phyloP scores from a whole-genome alignment of 345 rosid genomes.

The Excoecaria agallocha region DNA sequence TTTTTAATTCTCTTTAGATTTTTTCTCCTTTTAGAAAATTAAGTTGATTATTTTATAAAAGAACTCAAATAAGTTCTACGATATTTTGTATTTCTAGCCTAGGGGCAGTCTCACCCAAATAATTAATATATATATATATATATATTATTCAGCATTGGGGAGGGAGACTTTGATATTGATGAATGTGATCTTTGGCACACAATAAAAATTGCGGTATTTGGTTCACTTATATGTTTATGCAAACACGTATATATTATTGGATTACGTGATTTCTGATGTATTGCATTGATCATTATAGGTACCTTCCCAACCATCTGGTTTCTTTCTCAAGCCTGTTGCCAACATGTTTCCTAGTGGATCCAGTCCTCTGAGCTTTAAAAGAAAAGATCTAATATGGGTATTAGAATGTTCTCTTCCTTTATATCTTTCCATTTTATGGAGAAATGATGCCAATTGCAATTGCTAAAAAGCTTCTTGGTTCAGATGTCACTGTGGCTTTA shows the following conservation, averaged over 20 bases:
- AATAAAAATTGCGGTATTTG: too few relatives aligned
- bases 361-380: conserved; percentile 72
- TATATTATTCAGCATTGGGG: background rate
- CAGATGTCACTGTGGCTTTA: background rate
- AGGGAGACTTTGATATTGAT: background rate
- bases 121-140: too few relatives aligned
- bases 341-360: conserved; percentile 57
- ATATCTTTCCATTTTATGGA: conserved; percentile 3
- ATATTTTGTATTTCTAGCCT: too few relatives aligned
- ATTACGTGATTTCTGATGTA: background rate
- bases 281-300: conserved; percentile 50
- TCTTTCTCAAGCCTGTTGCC: conserved; percentile 85
- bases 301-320: conserved; percentile 75
- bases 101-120: too few relatives aligned
- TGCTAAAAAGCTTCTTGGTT: conserved; percentile 9
- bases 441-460: conserved; percentile 2
- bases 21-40: background rate
- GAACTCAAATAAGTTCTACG: background rate
- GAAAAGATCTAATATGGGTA: conserved; percentile 88
- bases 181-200: background rate
- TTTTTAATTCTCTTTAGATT: background rate
- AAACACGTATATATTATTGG: too few relatives aligned
- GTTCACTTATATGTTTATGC: background rate
- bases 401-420: conserved; percentile 9
- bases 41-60: background rate